phyloP scores from a whole-genome alignment of 2,329 filamentous ascomycete species.

The Colletotrichum cordylinicola region DNA sequence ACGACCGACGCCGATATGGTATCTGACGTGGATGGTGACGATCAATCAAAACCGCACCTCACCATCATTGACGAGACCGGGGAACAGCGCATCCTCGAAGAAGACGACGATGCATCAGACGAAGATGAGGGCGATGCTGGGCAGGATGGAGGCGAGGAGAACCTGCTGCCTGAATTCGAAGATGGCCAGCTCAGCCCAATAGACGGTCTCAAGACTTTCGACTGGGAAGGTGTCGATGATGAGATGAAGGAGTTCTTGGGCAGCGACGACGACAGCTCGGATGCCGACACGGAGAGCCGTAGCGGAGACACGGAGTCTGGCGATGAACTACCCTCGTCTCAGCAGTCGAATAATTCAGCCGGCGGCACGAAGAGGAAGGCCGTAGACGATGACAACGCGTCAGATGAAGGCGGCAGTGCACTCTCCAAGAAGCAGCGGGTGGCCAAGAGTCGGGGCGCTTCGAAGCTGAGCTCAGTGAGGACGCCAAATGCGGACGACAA shows the following conservation, averaged over 20 bases:
- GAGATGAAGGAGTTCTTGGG: constrained; percentile 79
- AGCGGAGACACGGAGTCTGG: constrained; percentile 14
- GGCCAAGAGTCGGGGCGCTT: constrained; percentile 49
- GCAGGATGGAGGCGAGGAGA: constrained; percentile 47
- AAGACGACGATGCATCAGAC: constrained; percentile 38
- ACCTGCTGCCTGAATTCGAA: constrained; percentile 55
- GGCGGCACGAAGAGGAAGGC: constrained; percentile 20
- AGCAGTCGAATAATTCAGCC: neutral
- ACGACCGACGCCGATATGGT: constrained; percentile 27
- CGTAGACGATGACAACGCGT: constrained; percentile 29
- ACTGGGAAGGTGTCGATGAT: constrained; percentile 70
- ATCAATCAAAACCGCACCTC: constrained; percentile 50
- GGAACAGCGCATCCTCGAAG: constrained; percentile 43
- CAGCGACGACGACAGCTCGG: constrained; percentile 56
- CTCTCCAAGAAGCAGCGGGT: constrained; percentile 58
- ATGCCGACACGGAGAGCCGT: constrained; percentile 33
- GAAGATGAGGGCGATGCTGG: constrained; percentile 38
- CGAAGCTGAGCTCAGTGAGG: constrained; percentile 51
- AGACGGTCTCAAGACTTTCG: constrained; percentile 61
- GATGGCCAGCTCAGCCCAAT: constrained; percentile 56
- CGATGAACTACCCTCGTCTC: constrained; percentile 21
- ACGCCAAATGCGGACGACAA: constrained; percentile 43
- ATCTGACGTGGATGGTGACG: constrained; percentile 25
- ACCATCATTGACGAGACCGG: constrained; percentile 49
- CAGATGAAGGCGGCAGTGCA: constrained; percentile 30